These are phyloP conservation scores for Talaromyces sp. DNA, from an alignment of 2,329 filamentous ascomycete species.

Conservation along the genomic window DNA sequence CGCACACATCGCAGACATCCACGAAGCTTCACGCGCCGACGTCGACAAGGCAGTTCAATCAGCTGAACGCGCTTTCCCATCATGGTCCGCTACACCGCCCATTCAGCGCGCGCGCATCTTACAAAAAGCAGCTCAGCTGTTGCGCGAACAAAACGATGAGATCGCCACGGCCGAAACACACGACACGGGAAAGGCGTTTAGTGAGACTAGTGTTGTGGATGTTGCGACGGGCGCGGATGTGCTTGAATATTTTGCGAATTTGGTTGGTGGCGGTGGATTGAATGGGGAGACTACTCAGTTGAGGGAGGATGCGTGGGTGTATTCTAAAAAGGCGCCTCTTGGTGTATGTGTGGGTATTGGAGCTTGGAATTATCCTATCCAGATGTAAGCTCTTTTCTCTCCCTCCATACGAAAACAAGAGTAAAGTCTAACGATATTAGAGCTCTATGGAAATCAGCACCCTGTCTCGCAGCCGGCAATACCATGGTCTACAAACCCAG, in stretches of 20 bases:
- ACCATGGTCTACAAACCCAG: constrained; percentile 90
- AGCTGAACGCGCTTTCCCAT: constrained; percentile 68
- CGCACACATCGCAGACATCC: constrained; percentile 67
- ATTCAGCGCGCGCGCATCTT: constrained; percentile 74
- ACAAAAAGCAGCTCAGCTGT: constrained; percentile 69
- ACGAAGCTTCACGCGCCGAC: constrained; percentile 65
- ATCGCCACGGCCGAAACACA: constrained; percentile 77
- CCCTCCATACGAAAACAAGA: neutral
- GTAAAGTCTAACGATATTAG: constrained; percentile 26
- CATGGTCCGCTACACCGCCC: constrained; percentile 75
- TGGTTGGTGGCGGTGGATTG: constrained; percentile 72
- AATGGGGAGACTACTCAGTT: constrained; percentile 77
- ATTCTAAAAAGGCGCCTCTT: constrained; percentile 76
- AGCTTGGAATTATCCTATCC: constrained; percentile 90
- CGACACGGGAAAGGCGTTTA: constrained; percentile 83
- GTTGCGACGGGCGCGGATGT: constrained; percentile 80
- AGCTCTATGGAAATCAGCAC: constrained; percentile 83
- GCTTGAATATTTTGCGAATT: constrained; percentile 80
- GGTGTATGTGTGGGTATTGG: constrained; percentile 85
- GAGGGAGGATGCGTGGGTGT: constrained; percentile 74
- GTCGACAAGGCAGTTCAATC: constrained; percentile 71
- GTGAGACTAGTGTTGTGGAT: constrained; percentile 81
- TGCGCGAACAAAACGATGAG: constrained; percentile 74
- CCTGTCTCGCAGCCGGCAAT: constrained; percentile 81
- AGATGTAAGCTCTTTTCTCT: constrained; percentile 56